Base-by-base conservation (phyloP, 2,329 filamentous ascomycete genomes). In the Neospermospora avenae region DNA sequence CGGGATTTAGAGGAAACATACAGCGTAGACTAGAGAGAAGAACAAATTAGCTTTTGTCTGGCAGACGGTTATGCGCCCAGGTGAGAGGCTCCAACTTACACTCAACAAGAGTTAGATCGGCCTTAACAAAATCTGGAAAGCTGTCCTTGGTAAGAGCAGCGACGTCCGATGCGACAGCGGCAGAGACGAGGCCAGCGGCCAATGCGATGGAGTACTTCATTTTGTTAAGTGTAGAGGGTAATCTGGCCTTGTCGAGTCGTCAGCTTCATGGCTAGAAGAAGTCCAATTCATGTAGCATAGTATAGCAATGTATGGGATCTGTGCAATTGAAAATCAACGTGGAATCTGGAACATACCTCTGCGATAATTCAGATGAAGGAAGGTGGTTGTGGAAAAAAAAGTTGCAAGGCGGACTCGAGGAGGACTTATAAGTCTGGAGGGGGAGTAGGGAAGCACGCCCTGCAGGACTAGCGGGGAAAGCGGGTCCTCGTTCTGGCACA, bases 101-200 rank as follows among this genome's bases (percentile, higher is more conserved):
- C 81, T 99, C 93, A 70, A 92, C 92, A 64, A 99, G 87, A 58
- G 97, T 93, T 60, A 99, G 84, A 70, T 91, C 87, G 76, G 86
- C 78, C 75, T 88, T 88, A 74, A 99, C 80, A 77, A 97, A 99
- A 63, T 87, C 84, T 69, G 89, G 83, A 76, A 99, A 99, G 67
- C 84, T 91, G 73, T 93, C 91, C 76, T 88, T 87, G 77, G 89
- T 96, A 67, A 99, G 82, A 69, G 91, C 85, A 71, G 85, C 77
- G 66, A 99, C 95, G 75, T 98, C 92, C 49, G 84, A 80, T 69
- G 84, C 87, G 67, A 81, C 76, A 67, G 81, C 80, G 63, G 82
- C 81, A 54, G 67, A 61, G 24, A 65, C 62, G 56, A 71, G 65
- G 65, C 69, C 68, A 6, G 72, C 57, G 56, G 71, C 71, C 51